Conservation (phyloP, 768 basidiomycete genomes). For the Amanita jacksonii region DNA sequence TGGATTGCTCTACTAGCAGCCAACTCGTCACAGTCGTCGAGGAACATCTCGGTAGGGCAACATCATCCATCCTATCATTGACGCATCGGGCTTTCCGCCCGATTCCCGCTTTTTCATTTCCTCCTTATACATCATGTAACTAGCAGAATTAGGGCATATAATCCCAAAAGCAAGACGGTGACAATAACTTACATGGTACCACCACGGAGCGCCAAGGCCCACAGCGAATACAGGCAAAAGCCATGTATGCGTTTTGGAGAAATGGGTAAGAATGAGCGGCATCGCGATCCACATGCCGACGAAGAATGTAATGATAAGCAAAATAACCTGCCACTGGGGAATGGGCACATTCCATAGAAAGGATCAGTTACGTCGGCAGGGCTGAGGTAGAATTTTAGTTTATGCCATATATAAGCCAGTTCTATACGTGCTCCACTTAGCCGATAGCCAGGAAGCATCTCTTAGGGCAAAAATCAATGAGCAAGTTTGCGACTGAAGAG, state of each 20-base stretch:
- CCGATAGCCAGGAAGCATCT: constrained; percentile 89
- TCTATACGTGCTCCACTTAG: constrained; percentile 60
- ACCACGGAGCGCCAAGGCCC: constrained; percentile 85
- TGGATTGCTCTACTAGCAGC: too few species aligned
- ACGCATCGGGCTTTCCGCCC: too few species aligned
- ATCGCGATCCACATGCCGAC: constrained; percentile 75
- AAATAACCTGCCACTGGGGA: constrained; percentile 71
- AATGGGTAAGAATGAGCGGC: constrained; percentile 67
- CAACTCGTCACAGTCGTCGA: too few species aligned
- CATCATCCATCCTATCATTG: too few species aligned
- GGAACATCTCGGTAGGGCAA: too few species aligned
- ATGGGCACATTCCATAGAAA: constrained; percentile 87
- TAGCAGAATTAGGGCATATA: too few species aligned
- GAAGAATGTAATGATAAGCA: constrained; percentile 81
- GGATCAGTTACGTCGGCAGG: constrained; percentile 90
- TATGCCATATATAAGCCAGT: neutral
- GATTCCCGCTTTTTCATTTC: too few species aligned
- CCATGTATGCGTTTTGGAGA: constrained; percentile 95
- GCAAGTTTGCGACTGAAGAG: constrained; percentile 87
- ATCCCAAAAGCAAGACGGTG: too few species aligned
- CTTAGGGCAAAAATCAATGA: constrained; percentile 90
- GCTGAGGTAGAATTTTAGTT: constrained; percentile 31
- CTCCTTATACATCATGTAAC: too few species aligned
- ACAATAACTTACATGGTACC: constrained; percentile 78
- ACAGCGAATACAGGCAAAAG: constrained; percentile 91